Conservation (phyloP, 1,139 yeast species). For the Taphrina betulina region DNA sequence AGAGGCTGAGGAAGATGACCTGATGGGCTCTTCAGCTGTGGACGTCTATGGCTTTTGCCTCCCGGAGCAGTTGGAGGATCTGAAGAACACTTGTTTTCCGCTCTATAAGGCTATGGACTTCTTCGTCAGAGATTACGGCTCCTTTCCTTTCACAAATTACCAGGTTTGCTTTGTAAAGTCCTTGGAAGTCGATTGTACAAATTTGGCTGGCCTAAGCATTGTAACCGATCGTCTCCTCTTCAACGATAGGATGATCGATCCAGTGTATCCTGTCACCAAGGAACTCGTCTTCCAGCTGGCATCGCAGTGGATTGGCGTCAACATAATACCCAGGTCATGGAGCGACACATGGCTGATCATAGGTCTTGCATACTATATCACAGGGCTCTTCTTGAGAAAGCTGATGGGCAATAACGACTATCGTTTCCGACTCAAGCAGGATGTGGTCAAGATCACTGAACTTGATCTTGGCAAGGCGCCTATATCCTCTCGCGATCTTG, state of each 20-base stretch:
- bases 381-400: slow-evolving; percentile 63
- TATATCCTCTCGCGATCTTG: slow-evolving; percentile 62
- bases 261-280: slow-evolving; percentile 70
- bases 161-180: slow-evolving; percentile 73
- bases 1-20: slow-evolving; percentile 46
- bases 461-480: slow-evolving; percentile 83
- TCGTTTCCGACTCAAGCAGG: slow-evolving; percentile 64
- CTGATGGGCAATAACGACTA: slow-evolving; percentile 84
- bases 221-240: slow-evolving; percentile 67
- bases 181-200: slow-evolving; percentile 51
- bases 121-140: slow-evolving; percentile 84
- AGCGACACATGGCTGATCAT: slow-evolving; percentile 90
- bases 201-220: slow-evolving; percentile 74
- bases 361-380: slow-evolving; percentile 84
- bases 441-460: slow-evolving; percentile 64
- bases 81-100: slow-evolving; percentile 72
- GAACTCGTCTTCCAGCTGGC: slow-evolving; percentile 68
- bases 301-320: slow-evolving; percentile 91
- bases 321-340: slow-evolving; percentile 75
- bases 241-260: slow-evolving; percentile 75
- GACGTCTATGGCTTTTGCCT: slow-evolving; percentile 58
- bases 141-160: slow-evolving; percentile 85
- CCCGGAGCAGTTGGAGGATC: slow-evolving; percentile 58
- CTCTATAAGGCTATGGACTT: slow-evolving; percentile 76
- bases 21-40: slow-evolving; percentile 46